These are phyloP conservation scores for Suillus alpinus DNA, from an alignment of 768 basidiomycete species.

Conservation along the genomic window DNA sequence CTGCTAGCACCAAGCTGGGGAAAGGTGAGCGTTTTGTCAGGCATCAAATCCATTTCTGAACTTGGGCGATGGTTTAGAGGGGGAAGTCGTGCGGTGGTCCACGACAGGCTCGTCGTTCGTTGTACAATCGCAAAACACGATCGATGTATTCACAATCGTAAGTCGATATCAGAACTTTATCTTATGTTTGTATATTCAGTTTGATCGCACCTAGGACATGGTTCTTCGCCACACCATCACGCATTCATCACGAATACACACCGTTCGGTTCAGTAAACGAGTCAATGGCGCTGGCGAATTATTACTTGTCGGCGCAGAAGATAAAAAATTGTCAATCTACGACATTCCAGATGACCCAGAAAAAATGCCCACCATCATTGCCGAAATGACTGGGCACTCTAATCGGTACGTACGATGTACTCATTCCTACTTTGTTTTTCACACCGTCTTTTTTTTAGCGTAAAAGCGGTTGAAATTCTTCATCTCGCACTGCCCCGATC, in stretches of 20 bases:
- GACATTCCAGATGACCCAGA: conserved; percentile 47
- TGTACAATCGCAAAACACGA: conserved; percentile 69
- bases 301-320: conserved; percentile 84
- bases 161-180: not conserved
- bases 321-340: conserved; percentile 84
- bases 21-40: conserved; percentile 53
- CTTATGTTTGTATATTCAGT: not conserved
- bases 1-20: conserved; percentile 85
- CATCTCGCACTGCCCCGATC: conserved; percentile 51
- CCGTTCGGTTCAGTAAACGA: conserved; percentile 70
- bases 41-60: not conserved
- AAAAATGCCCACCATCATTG: conserved; percentile 55
- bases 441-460: conserved; percentile 40
- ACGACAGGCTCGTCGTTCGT: conserved; percentile 72
- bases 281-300: conserved; percentile 59
- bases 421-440: not conserved
- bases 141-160: conserved; percentile 86
- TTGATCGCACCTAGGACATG: conserved; percentile 60
- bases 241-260: conserved; percentile 84
- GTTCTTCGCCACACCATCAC: conserved; percentile 64
- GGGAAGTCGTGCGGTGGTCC: conserved; percentile 90
- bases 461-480: conserved; percentile 77
- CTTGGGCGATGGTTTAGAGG: conserved; percentile 51
- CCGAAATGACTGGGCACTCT: conserved; percentile 72
- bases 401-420: conserved; percentile 61